Percentiles rank a stretch among this genome's conserved stretches.
Conservation (phyloP, 2,329 filamentous ascomycete genomes). For the Botrytis aclada region DNA sequence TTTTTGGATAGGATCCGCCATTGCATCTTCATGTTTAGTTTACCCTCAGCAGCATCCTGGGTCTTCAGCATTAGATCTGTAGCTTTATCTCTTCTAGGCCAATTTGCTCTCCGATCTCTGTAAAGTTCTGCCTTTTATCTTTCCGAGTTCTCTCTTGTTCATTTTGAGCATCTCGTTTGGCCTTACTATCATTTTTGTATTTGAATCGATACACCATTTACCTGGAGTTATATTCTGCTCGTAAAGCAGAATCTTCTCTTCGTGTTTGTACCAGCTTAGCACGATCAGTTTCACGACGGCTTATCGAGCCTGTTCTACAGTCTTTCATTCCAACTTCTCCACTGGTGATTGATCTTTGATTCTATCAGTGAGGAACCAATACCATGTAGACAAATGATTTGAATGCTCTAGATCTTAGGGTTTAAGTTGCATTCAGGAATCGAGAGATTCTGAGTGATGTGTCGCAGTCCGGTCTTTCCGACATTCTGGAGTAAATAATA, state of each 20-base stretch:
- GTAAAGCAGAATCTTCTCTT: background rate
- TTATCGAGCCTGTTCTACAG: background rate
- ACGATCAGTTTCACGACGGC: background rate
- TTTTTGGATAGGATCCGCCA: background rate
- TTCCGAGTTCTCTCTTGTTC: background rate
- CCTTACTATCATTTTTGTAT: background rate
- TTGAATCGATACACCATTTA: background rate
- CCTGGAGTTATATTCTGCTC: background rate
- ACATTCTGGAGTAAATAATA: background rate
- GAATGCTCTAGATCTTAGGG: rapidly evolving
- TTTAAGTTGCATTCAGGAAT: background rate
- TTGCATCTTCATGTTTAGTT: background rate
- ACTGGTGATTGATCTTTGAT: rapidly evolving
- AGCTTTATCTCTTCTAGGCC: background rate
- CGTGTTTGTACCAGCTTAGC: background rate
- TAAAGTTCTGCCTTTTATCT: rapidly evolving
- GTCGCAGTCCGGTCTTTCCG: background rate
- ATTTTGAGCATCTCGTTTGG: background rate
- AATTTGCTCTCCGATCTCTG: background rate
- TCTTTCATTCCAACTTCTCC: background rate
- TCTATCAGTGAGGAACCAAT: background rate
- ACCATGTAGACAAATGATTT: background rate
- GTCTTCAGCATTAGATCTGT: background rate
- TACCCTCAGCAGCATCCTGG: background rate
- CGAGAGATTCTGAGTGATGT: background rate